Percentiles rank a stretch among this genome's conserved stretches.
Evolutionary conservation across 352 stramenopile genomes (phyloP).

Genomic region (Hyaloperonospora brassicae): DNA sequence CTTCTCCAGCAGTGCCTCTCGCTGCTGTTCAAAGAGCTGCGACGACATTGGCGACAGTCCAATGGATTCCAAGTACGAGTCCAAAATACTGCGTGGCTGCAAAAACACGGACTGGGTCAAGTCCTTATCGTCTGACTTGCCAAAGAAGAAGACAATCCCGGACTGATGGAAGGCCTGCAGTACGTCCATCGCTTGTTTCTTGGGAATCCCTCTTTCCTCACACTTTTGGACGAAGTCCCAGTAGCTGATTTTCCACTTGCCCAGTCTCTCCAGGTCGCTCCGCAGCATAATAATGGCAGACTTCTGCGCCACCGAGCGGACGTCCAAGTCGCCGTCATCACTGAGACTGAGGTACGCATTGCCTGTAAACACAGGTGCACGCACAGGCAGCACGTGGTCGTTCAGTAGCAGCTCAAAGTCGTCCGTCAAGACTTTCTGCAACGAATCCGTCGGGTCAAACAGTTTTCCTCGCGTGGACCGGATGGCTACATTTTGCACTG

Average conservation of each 20-base stretch:
- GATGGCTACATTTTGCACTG: conserved; percentile 57
- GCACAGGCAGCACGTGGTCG: conserved; percentile 62
- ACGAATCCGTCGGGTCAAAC: conserved; percentile 53
- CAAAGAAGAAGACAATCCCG: conserved; percentile 74
- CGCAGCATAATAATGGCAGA: conserved; percentile 70
- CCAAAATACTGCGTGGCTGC: conserved; percentile 68
- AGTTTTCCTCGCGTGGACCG: conserved; percentile 47
- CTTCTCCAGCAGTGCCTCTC: conserved; percentile 53
- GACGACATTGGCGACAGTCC: conserved; percentile 58
- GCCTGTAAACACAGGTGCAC: conserved; percentile 61
- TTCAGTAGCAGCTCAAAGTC: conserved; percentile 82
- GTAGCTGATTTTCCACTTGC: conserved; percentile 74
- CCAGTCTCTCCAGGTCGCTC: conserved; percentile 56
- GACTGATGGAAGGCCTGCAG: conserved; percentile 71
- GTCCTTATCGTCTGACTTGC: conserved; percentile 64
- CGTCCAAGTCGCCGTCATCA: conserved; percentile 71
- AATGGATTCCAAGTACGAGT: conserved; percentile 72
- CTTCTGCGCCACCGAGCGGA: conserved; percentile 71
- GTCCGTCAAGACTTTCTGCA: conserved; percentile 63
- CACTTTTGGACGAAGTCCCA: conserved; percentile 65
- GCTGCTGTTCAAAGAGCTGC: conserved; percentile 59
- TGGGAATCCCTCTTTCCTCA: conserved; percentile 63
- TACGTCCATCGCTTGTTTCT: conserved; percentile 74
- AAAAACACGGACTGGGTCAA: conserved; percentile 72
- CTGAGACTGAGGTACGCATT: conserved; percentile 65